Base-by-base conservation (phyloP, 1,139 yeast genomes). In the Hansenula sp. region DNA sequence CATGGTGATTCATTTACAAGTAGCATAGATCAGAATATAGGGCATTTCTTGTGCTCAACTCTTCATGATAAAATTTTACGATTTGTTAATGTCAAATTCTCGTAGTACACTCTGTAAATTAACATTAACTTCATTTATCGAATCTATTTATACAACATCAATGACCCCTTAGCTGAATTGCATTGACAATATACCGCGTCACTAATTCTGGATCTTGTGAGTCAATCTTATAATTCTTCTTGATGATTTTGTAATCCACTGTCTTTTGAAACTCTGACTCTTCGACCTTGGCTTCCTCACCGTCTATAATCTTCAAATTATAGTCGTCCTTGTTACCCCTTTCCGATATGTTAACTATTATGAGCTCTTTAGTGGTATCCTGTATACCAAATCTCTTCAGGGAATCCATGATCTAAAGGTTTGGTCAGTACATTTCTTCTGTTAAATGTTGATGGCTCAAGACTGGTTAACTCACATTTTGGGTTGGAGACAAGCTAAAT, bases 401-500 rank as follows among this genome's bases (percentile, higher is more conserved):
- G 2, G 73, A 72, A 43, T 76, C 79, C 53, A 74, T 71, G 36
- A 70, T 70, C 49, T 51, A 27, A 12, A 11, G 4, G 4, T n/a
- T 12, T 16, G 11, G 29, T 33, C 33, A 42, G 29, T 29, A 18
- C 16, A 33, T 28, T 36, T 15, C 21, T 15, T 15, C 19, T 15
- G 13, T 10, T 21, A 11, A 16, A 12, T 17, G 5, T n/a, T 12
- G 6, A 25, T 11, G 27, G 11, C 18, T 27, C 6, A n/a, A n/a
- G n/a, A n/a, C n/a, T n/a, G n/a, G n/a, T n/a, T n/a, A 6, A 43
- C 53, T 25, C 36, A 52, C 51, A 52, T 74, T 74, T 43, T 74
- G 75, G 25, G 71, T 70, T 1, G 81, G 79, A 2, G 82, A 72
- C 43, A 79, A 59, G 38, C 77, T 69, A 49, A 76, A 70, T 12